phyloP scores from a whole-genome alignment of 345 rosid genomes.

The Durio zibethinus region DNA sequence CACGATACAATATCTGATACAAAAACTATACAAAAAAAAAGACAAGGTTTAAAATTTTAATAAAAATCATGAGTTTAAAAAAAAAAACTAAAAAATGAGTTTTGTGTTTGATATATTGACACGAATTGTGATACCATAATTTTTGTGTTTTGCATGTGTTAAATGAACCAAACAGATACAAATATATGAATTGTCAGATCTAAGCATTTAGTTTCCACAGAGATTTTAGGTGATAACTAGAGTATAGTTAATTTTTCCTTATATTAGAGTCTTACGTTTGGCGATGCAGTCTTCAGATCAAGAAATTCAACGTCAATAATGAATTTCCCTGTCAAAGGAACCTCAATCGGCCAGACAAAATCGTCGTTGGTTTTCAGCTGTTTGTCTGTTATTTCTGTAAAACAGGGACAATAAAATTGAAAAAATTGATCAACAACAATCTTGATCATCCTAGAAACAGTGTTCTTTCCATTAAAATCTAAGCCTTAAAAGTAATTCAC shows the following conservation, averaged over 20 bases:
- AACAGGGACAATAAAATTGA: not conserved
- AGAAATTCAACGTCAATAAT: slow-evolving; percentile 91
- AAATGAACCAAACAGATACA: too few relatives aligned
- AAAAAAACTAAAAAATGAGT: too few relatives aligned
- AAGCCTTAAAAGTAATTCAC: too few relatives aligned
- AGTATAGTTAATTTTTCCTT: not conserved
- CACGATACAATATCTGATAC: too few relatives aligned
- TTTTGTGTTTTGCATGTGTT: too few relatives aligned
- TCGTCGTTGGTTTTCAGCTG: slow-evolving; percentile 71
- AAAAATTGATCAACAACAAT: too few relatives aligned
- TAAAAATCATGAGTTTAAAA: too few relatives aligned
- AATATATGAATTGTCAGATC: too few relatives aligned
- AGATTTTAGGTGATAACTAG: not conserved
- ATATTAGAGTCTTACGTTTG: slow-evolving; percentile 44
- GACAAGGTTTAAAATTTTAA: too few relatives aligned
- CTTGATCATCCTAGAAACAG: not conserved
- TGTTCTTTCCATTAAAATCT: not conserved
- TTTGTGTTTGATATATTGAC: too few relatives aligned
- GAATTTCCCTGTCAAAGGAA: slow-evolving; percentile 78
- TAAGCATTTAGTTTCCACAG: not conserved
- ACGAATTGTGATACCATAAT: too few relatives aligned
- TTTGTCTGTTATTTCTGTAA: slow-evolving; percentile 67
- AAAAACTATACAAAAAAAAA: too few relatives aligned
- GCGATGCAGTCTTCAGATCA: slow-evolving; percentile 70
- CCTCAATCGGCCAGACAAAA: slow-evolving; percentile 81